Percentiles rank a stretch among this genome's conserved stretches.
These are phyloP conservation scores for Naumovozyma castellii DNA, from an alignment of 805 yeast genomes.

Conservation along the genomic window DNA sequence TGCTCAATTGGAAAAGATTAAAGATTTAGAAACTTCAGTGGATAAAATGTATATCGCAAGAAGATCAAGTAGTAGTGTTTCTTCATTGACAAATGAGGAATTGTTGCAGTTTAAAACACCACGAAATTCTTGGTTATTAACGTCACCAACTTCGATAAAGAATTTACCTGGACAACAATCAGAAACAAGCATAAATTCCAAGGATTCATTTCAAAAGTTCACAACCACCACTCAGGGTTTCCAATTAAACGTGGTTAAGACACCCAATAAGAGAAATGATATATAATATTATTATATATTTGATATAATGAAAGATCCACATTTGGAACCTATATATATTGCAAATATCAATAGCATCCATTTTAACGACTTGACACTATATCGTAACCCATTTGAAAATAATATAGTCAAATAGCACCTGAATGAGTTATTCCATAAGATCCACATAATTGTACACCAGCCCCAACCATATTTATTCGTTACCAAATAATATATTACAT, in stretches of 20 bases:
- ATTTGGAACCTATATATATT: slow-evolving; percentile 8
- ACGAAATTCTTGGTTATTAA: background rate
- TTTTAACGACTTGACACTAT: slow-evolving; percentile 1
- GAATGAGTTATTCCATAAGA: background rate
- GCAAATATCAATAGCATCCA: slow-evolving; percentile 7
- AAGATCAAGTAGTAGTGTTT: background rate
- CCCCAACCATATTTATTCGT: background rate
- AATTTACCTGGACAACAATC: background rate
- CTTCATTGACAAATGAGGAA: background rate
- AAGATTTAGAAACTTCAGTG: slow-evolving; percentile 1
- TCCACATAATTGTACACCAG: background rate
- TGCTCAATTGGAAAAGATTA: slow-evolving; percentile 2
- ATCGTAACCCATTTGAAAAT: background rate
- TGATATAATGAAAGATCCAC: slow-evolving; percentile 6
- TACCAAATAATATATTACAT: background rate
- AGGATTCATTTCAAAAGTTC: background rate
- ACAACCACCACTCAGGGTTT: background rate
- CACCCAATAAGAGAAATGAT: background rate
- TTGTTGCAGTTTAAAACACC: background rate
- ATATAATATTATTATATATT: background rate
- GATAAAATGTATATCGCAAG: background rate
- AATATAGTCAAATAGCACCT: background rate
- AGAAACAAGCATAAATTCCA: background rate
- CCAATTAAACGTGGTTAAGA: slow-evolving; percentile 1
- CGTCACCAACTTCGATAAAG: background rate